Conservation (phyloP, 345 rosid species). For the Anacardium occidentale region DNA sequence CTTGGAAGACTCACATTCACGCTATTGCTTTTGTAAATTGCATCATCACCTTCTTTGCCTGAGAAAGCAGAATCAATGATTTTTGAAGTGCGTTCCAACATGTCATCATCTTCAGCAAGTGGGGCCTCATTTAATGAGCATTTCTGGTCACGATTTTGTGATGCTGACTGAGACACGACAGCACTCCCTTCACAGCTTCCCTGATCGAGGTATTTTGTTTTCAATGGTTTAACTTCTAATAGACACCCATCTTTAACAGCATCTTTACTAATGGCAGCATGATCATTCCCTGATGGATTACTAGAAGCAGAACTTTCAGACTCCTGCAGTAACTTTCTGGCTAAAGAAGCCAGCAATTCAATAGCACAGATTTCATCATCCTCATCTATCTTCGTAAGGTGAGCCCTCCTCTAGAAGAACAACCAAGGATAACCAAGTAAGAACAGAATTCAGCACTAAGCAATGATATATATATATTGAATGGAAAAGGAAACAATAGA, state of each 20-base stretch:
- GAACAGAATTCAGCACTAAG: conserved; percentile 13
- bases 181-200: conserved; percentile 44
- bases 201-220: conserved; percentile 42
- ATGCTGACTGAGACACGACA: conserved; percentile 26
- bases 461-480: background rate
- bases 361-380: conserved; percentile 57
- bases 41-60: conserved; percentile 27
- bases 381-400: conserved; percentile 38
- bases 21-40: conserved; percentile 25
- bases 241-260: conserved; percentile 39
- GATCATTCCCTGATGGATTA: conserved; percentile 61
- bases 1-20: conserved; percentile 18
- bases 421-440: conserved; percentile 17
- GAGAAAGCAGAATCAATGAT: conserved; percentile 27
- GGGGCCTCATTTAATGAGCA: conserved; percentile 29
- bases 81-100: conserved; percentile 31
- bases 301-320: conserved; percentile 76
- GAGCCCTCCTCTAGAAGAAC: conserved; percentile 50
- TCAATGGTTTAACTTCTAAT: conserved; percentile 36
- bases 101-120: conserved; percentile 33
- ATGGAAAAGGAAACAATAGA: background rate
- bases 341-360: conserved; percentile 87
- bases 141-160: conserved; percentile 29
- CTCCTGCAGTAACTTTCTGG: conserved; percentile 80
- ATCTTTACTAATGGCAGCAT: conserved; percentile 29